Evolutionary conservation across 164 flowering plant genomes (phyloP).

Genomic region (Piper longum): DNA sequence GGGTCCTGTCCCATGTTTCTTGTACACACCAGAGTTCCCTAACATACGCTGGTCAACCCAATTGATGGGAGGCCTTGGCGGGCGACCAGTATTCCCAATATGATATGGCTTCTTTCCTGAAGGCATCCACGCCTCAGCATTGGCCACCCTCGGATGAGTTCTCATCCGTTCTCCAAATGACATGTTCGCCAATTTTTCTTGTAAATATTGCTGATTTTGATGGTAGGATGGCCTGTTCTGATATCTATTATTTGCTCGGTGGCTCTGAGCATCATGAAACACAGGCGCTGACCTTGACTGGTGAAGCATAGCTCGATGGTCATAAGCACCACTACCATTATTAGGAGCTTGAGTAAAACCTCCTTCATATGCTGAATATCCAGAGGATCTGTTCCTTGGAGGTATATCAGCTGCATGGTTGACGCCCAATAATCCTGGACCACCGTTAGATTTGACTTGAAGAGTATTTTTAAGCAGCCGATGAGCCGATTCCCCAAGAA

Average conservation of each 20-base stretch:
- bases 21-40: constrained; percentile 18
- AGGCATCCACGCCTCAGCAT: constrained; percentile 10
- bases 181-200: constrained; percentile 35
- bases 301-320: constrained; percentile 16
- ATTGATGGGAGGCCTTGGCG: constrained; percentile 54
- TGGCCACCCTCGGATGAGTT: constrained; percentile 14
- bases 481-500: constrained; percentile 84
- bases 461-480: constrained; percentile 71
- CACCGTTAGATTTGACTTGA: constrained; percentile 28
- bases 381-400: constrained; percentile 49
- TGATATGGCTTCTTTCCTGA: constrained; percentile 7
- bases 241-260: constrained; percentile 23
- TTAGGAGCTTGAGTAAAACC: constrained; percentile 28
- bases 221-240: constrained; percentile 18
- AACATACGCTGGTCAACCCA: constrained; percentile 38
- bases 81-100: constrained; percentile 19
- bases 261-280: constrained; percentile 23
- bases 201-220: constrained; percentile 25
- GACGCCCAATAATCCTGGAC: constrained; percentile 17
- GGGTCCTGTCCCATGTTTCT: constrained; percentile 16
- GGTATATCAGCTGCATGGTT: constrained; percentile 19
- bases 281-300: constrained; percentile 21
- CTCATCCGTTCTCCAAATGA: constrained; percentile 28
- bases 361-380: constrained; percentile 48
- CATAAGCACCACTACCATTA: constrained; percentile 15